phyloP scores from a whole-genome alignment of 2,329 filamentous ascomycete genomes.

The Tolypocladium pustulatum region DNA sequence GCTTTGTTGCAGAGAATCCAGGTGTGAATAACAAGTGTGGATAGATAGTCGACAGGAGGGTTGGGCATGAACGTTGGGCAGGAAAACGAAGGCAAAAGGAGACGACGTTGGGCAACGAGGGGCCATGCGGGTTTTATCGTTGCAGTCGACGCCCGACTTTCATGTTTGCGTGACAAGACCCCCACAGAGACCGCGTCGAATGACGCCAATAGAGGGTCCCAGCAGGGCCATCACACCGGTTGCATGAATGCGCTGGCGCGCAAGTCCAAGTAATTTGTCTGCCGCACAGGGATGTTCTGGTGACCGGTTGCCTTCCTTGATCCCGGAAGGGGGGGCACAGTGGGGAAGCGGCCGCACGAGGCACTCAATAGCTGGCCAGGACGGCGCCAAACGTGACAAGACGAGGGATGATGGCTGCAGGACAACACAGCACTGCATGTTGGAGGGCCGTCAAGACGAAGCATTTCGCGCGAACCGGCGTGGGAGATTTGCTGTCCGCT shows the following conservation, averaged over 20 bases:
- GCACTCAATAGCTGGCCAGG: constrained; percentile 25
- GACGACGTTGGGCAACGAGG: constrained; percentile 29
- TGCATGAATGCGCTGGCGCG: constrained; percentile 37
- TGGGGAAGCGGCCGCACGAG: constrained; percentile 22
- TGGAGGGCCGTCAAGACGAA: neutral
- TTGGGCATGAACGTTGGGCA: constrained; percentile 32
- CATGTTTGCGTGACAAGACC: constrained; percentile 4
- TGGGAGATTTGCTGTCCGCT: neutral
- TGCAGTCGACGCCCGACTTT: constrained; percentile 17
- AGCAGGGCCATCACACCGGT: constrained; percentile 31
- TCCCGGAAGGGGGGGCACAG: constrained; percentile 18
- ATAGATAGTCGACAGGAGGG: constrained; percentile 12
- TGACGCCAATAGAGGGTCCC: constrained; percentile 5
- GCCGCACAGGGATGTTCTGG: constrained; percentile 19
- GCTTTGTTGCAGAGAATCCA: constrained; percentile 1
- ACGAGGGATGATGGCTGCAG: constrained; percentile 32
- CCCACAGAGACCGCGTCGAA: constrained; percentile 12
- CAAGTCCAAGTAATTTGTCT: constrained; percentile 25
- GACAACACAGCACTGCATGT: constrained; percentile 33
- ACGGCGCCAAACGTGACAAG: constrained; percentile 20
- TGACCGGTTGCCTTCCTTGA: constrained; percentile 29
- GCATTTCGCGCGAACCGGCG: neutral
- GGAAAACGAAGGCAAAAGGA: constrained; percentile 19
- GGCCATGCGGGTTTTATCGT: constrained; percentile 40
- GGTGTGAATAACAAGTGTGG: constrained; percentile 7